Percentiles rank a stretch among this genome's conserved stretches.
Conservation (phyloP, 106 monocot species). For the Dendrobium catenatum region DNA sequence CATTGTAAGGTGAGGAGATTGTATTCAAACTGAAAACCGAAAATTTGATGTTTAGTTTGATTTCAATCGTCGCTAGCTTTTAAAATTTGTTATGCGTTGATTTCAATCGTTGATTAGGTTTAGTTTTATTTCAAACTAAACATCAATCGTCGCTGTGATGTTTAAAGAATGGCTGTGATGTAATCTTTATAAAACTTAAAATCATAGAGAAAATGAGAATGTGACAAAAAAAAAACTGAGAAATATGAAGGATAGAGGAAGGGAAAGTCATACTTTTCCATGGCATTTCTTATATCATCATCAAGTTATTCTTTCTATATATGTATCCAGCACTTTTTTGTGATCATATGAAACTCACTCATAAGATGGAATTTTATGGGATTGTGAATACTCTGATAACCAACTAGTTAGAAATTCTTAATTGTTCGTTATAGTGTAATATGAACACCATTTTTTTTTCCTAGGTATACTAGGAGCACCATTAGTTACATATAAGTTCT, state of each 20-base stretch:
- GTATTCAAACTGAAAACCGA: too few relatives aligned
- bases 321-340: neutral
- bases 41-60: too few relatives aligned
- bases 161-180: too few relatives aligned
- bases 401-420: neutral
- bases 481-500: neutral
- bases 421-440: too few relatives aligned
- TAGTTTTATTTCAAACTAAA: too few relatives aligned
- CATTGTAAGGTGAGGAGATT: too few relatives aligned
- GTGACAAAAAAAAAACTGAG: neutral
- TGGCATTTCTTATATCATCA: neutral
- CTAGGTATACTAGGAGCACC: too few relatives aligned
- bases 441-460: too few relatives aligned
- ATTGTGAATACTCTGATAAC: neutral
- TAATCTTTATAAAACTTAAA: neutral
- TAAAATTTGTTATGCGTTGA: too few relatives aligned
- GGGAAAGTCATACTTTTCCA: neutral
- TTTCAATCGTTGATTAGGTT: too few relatives aligned
- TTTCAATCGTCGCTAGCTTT: too few relatives aligned
- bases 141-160: too few relatives aligned
- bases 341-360: neutral
- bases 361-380: neutral
- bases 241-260: neutral
- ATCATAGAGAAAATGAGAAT: neutral
- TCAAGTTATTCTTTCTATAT: neutral